phyloP scores from a whole-genome alignment of 2,329 filamentous ascomycete species.

The Aplosporella prunicola region DNA sequence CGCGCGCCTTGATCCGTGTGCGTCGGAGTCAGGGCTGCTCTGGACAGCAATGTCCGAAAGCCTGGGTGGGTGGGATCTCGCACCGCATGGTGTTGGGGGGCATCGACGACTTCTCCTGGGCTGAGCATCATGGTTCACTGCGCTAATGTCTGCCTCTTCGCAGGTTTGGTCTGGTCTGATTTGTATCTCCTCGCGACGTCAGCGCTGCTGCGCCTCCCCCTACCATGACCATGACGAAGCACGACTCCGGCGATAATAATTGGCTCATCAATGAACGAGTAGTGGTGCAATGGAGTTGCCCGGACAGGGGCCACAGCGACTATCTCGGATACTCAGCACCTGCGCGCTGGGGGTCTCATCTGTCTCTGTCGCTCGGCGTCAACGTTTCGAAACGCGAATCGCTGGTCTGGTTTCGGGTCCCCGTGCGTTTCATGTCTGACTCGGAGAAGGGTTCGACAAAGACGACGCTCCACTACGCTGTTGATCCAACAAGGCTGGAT shows the following conservation, averaged over 20 bases:
- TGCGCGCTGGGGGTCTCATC: slow-evolving; percentile 1
- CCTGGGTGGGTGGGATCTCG: not conserved
- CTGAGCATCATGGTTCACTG: not conserved
- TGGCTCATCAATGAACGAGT: slow-evolving; percentile 5
- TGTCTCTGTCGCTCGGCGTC: not conserved
- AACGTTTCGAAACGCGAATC: slow-evolving; percentile 2
- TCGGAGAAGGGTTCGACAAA: slow-evolving; percentile 2
- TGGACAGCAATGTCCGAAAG: not conserved
- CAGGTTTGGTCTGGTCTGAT: not conserved
- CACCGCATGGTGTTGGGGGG: not conserved
- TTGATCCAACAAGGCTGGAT: slow-evolving; percentile 4
- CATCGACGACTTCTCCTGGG: not conserved
- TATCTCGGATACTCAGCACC: slow-evolving; percentile 4
- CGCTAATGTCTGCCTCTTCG: no score
- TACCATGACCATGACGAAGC: slow-evolving; percentile 1
- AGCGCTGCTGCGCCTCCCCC: no score
- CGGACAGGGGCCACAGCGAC: no score
- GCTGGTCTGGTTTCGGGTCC: slow-evolving; percentile 3
- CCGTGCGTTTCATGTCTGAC: slow-evolving; percentile 1
- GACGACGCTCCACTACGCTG: slow-evolving; percentile 3
- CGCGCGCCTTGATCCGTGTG: not conserved
- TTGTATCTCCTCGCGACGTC: no score
- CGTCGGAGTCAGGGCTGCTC: not conserved
- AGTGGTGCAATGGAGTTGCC: slow-evolving; percentile 3
- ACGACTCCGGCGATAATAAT: slow-evolving; percentile 1